phyloP scores from a whole-genome alignment of 805 yeast genomes.

The Myxozyma mucilagina region DNA sequence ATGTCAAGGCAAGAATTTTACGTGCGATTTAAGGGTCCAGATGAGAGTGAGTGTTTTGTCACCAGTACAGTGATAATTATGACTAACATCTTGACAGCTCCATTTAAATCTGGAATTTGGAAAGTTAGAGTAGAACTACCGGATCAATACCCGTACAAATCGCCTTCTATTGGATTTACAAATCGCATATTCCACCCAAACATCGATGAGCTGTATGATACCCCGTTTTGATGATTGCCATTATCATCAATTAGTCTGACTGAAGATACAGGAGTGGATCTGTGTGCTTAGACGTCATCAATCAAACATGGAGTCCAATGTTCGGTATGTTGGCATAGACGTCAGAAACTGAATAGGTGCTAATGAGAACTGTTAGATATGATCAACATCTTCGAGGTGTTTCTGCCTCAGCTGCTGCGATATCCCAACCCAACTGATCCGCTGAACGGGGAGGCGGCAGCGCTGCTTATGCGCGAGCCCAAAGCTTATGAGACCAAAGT shows the following conservation, averaged over 20 bases:
- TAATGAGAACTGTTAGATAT: conserved; percentile 45
- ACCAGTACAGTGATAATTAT: not conserved
- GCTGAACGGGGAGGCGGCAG: conserved; percentile 84
- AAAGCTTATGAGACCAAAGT: conserved; percentile 67
- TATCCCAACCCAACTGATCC: conserved; percentile 97
- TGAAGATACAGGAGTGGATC: conserved; percentile 56
- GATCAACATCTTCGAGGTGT: conserved; percentile 85
- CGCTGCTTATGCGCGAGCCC: conserved; percentile 69
- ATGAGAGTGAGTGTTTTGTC: conserved; percentile 49
- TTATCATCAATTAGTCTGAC: not conserved
- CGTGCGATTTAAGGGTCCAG: conserved; percentile 85
- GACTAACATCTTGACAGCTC: conserved; percentile 47
- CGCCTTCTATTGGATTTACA: conserved; percentile 92
- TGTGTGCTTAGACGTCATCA: conserved; percentile 92
- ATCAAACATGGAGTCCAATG: conserved; percentile 98
- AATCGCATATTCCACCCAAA: conserved; percentile 94
- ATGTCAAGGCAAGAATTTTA: conserved; percentile 68
- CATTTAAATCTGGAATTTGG: conserved; percentile 90
- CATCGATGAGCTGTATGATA: conserved; percentile 66
- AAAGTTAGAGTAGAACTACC: conserved; percentile 89
- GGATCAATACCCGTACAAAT: conserved; percentile 90
- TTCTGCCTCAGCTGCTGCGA: conserved; percentile 84
- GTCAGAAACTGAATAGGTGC: not conserved
- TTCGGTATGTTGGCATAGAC: conserved; percentile 51
- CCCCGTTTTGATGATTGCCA: not conserved